Evolutionary conservation across 164 flowering plant genomes (phyloP).

Genomic region (Vitis cinerea): DNA sequence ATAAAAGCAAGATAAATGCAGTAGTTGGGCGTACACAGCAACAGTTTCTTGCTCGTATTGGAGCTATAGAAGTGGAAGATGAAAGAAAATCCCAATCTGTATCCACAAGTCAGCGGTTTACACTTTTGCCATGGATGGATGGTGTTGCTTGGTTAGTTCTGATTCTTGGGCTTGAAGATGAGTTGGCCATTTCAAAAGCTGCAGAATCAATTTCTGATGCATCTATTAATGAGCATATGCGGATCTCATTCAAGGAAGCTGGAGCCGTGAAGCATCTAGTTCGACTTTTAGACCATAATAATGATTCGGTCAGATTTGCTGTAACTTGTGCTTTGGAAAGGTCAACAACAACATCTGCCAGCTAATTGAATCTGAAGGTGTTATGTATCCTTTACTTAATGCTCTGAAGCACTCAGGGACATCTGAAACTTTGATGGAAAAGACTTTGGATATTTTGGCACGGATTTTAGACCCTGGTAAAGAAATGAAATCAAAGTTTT

Average conservation of each 20-base stretch:
- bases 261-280: constrained; percentile 73
- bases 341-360: constrained; percentile 65
- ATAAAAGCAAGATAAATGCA: constrained; percentile 71
- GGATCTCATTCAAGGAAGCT: constrained; percentile 73
- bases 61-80: constrained; percentile 76
- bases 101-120: constrained; percentile 26
- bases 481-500: constrained; percentile 68
- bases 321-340: constrained; percentile 65
- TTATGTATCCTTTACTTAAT: constrained; percentile 40
- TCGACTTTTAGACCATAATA: constrained; percentile 44
- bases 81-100: constrained; percentile 28
- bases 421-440: constrained; percentile 43
- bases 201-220: constrained; percentile 78
- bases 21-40: constrained; percentile 68
- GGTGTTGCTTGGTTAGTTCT: constrained; percentile 88
- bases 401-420: constrained; percentile 37
- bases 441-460: constrained; percentile 65
- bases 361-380: constrained; percentile 59
- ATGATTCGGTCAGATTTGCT: constrained; percentile 49
- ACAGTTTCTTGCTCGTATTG: constrained; percentile 84
- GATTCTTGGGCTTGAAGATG: constrained; percentile 81
- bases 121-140: constrained; percentile 78
- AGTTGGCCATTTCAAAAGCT: constrained; percentile 62
- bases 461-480: constrained; percentile 71
- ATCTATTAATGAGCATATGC: constrained; percentile 73